phyloP scores from a whole-genome alignment of 345 rosid species.

The Passiflora organensis region DNA sequence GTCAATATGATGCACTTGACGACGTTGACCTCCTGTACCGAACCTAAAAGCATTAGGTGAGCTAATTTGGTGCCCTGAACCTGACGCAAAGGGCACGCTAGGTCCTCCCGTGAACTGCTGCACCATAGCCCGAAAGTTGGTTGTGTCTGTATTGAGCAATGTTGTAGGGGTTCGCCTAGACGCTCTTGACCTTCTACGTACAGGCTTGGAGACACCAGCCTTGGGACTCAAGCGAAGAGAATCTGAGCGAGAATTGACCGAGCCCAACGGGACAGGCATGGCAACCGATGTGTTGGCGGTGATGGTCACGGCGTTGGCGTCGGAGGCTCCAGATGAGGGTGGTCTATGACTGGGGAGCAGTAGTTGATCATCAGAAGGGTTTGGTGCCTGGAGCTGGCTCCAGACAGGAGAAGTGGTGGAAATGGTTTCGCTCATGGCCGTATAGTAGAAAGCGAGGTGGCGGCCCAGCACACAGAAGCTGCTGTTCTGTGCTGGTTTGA shows the following conservation, averaged over 20 bases:
- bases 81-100: slow-evolving; percentile 41
- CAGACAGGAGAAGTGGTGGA: slow-evolving; percentile 58
- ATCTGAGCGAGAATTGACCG: slow-evolving; percentile 9
- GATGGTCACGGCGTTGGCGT: slow-evolving; percentile 25
- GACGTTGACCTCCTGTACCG: slow-evolving; percentile 19
- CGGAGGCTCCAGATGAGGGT: slow-evolving; percentile 17
- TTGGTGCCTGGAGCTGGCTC: slow-evolving; percentile 56
- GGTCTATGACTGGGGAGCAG: neutral
- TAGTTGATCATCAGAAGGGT: slow-evolving; percentile 12
- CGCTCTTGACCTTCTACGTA: slow-evolving; percentile 84
- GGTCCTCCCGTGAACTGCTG: slow-evolving; percentile 95
- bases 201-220: slow-evolving; percentile 73
- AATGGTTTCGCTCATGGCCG: slow-evolving; percentile 42
- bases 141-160: slow-evolving; percentile 80
- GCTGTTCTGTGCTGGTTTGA: too few species aligned
- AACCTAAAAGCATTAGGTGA: slow-evolving; percentile 18
- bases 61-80: slow-evolving; percentile 24
- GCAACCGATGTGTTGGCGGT: slow-evolving; percentile 7
- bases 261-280: too few species aligned
- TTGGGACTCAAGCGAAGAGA: slow-evolving; percentile 51
- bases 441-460: neutral
- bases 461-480: neutral
- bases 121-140: slow-evolving; percentile 93
- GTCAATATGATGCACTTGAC: slow-evolving; percentile 12
- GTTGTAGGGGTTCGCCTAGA: slow-evolving; percentile 95